A percentile compares a stretch with the other conserved stretches of the same genome.
These are phyloP conservation scores for Drosera spatulata DNA, from an alignment of 179 eudicot species.

Conservation along the genomic window DNA sequence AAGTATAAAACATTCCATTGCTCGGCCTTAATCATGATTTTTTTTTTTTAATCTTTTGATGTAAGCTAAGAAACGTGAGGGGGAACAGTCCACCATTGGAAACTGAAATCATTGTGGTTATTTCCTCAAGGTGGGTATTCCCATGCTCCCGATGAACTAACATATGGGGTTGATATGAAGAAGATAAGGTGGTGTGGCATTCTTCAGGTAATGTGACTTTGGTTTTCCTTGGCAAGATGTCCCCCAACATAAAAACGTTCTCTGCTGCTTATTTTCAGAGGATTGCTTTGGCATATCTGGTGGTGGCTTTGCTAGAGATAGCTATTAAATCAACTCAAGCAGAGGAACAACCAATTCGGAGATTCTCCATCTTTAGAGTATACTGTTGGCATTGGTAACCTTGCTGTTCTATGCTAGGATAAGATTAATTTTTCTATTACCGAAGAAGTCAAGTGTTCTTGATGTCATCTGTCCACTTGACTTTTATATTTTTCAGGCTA, in stretches of 20 bases:
- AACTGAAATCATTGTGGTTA: background rate
- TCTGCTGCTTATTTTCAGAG: conserved; percentile 29
- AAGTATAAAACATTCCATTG: too few species aligned
- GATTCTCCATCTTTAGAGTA: conserved; percentile 43
- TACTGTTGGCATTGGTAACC: conserved; percentile 70
- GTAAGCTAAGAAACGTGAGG: background rate
- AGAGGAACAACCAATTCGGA: conserved; percentile 22
- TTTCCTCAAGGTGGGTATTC: conserved; percentile 61
- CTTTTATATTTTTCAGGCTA: conserved; percentile 36
- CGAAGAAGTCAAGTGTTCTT: background rate
- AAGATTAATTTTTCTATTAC: background rate
- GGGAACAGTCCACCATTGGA: background rate
- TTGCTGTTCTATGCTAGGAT: background rate
- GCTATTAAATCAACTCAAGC: conserved; percentile 26
- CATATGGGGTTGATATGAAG: conserved; percentile 87
- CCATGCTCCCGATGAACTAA: conserved; percentile 72
- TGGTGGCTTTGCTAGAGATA: conserved; percentile 64
- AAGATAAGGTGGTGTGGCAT: conserved; percentile 84
- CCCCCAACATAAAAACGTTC: too few species aligned
- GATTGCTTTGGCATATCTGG: conserved; percentile 75
- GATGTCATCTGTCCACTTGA: background rate
- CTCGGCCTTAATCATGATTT: too few species aligned
- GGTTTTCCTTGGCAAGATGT: background rate
- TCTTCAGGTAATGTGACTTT: conserved; percentile 52
- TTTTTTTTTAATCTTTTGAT: too few species aligned